A percentile compares a stretch with the other conserved stretches of the same genome.
Conservation (phyloP, 2,329 filamentous ascomycete genomes). For the Fusarium fracticaudum region DNA sequence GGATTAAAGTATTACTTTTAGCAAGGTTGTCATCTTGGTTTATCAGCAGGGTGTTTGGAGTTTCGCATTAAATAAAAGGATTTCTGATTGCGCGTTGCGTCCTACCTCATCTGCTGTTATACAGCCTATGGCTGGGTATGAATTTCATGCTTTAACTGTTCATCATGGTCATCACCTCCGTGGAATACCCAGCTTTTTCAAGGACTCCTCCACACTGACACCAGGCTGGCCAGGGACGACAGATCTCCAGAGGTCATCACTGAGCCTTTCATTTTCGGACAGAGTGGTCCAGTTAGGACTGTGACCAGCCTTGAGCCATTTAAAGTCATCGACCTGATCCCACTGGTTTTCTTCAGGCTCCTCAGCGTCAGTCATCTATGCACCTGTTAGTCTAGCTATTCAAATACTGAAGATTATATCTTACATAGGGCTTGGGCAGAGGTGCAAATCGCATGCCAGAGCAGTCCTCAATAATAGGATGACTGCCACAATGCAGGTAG, state of each 20-base stretch:
- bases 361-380: slow-evolving; percentile 45
- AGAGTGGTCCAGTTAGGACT: slow-evolving; percentile 90
- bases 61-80: slow-evolving; percentile 9
- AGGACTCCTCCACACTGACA: slow-evolving; percentile 71
- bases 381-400: slow-evolving; percentile 2
- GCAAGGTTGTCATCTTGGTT: not conserved
- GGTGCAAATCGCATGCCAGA: slow-evolving; percentile 79
- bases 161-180: slow-evolving; percentile 13
- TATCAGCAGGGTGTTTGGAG: slow-evolving; percentile 27
- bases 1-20: not conserved
- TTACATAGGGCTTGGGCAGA: slow-evolving; percentile 75
- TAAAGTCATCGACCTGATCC: slow-evolving; percentile 96
- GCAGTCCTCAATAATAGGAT: slow-evolving; percentile 96
- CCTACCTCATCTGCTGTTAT: slow-evolving; percentile 5
- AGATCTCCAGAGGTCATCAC: slow-evolving; percentile 73
- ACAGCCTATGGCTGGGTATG: not conserved
- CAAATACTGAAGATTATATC: slow-evolving; percentile 44
- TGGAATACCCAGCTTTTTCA: slow-evolving; percentile 61
- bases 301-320: slow-evolving; percentile 87
- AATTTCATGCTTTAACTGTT: not conserved
- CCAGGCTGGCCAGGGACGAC: slow-evolving; percentile 72
- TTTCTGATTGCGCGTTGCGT: slow-evolving; percentile 18
- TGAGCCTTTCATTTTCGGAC: slow-evolving; percentile 65
- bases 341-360: slow-evolving; percentile 71
- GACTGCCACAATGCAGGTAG: slow-evolving; percentile 82